Evolutionary conservation across 2,329 filamentous ascomycete genomes (phyloP), one percentile per base, ranked within the genome.

Genomic region (Rutstroemia sp.): DNA sequence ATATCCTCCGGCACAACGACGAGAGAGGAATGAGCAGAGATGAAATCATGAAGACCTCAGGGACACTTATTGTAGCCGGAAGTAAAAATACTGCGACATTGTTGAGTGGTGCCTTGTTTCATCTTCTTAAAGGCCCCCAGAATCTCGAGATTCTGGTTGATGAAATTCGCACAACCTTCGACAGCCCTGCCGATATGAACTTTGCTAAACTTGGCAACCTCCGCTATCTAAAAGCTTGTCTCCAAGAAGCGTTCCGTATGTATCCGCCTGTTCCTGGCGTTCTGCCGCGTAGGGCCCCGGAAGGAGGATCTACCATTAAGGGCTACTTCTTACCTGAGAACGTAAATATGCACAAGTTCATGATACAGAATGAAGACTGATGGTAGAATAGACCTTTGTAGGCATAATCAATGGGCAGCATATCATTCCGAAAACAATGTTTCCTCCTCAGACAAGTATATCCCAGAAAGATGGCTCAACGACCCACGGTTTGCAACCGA

Each of bases 131-230:
- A 6, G 69, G 72, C 42, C 72, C 71, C 0, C 54, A 62, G 0
- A 60, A 56, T 1, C 58, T 72, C 4, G 42, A 65, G 59, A 71
- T 62, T 25, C 44, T 76, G 9, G 63, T 60, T 1, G n/a, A 67
- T 0, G 76, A 79, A 63, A 66, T 78, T 0, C 73, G 74, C 0
- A 60, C 65, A 0, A 34, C 67, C 0, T 78, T 77, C 55, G 54
- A 56, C 0, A 59, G 47, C 0, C 66, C 71, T 27, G 65, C 68
- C 0, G 72, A 77, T 2, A 76, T 78, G 48, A 70, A 63, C 19
- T 54, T 73, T 7, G 9, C 7, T 9, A 25, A 25, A 6, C 21
- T 25, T 16, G 41, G 5, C 14, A 25, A 52, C 14, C 30, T 57
- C 4, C 16, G 17, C 5, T 57, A 57, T 34, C 4, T 48, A 7